These are phyloP conservation scores for Leccinum uliginosum DNA, from an alignment of 768 basidiomycete genomes.

Conservation along the genomic window DNA sequence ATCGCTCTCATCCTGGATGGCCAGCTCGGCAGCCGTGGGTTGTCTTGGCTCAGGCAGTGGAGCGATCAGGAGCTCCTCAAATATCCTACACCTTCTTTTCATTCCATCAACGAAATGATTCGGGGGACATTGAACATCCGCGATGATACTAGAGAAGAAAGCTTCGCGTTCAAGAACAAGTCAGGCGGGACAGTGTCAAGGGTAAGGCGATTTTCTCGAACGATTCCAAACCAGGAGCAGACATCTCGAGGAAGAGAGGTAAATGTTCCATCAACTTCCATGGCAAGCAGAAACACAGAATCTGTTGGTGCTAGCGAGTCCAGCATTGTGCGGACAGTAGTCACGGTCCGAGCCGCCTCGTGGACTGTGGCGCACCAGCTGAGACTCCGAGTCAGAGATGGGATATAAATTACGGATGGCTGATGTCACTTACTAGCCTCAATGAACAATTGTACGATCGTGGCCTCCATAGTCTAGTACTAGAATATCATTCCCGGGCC, in stretches of 20 bases:
- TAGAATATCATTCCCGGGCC: not conserved
- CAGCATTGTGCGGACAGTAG: conserved; percentile 85
- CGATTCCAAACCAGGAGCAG: conserved; percentile 83
- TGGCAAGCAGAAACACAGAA: conserved; percentile 83
- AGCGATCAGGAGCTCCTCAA: conserved; percentile 84
- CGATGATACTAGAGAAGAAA: conserved; percentile 76
- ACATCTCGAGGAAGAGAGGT: conserved; percentile 75
- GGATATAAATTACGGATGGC: conserved; percentile 93
- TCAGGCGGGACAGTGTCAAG: conserved; percentile 50
- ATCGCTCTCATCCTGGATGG: conserved; percentile 79
- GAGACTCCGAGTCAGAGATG: conserved; percentile 74
- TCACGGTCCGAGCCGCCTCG: conserved; percentile 77
- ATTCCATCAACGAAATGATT: conserved; percentile 87
- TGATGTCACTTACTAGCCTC: conserved; percentile 98
- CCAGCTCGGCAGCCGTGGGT: conserved; percentile 78
- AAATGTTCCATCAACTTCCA: conserved; percentile 76
- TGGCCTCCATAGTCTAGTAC: conserved; percentile 86
- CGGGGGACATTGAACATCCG: conserved; percentile 69
- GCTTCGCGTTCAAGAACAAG: conserved; percentile 53
- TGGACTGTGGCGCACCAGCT: conserved; percentile 84
- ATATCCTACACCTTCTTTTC: conserved; percentile 78
- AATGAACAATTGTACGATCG: conserved; percentile 90
- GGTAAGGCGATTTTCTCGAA: conserved; percentile 68
- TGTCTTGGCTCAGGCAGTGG: conserved; percentile 84
- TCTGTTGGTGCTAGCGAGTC: conserved; percentile 89